phyloP scores from a whole-genome alignment of 352 stramenopile species.

The Phytopythium delawarense region DNA sequence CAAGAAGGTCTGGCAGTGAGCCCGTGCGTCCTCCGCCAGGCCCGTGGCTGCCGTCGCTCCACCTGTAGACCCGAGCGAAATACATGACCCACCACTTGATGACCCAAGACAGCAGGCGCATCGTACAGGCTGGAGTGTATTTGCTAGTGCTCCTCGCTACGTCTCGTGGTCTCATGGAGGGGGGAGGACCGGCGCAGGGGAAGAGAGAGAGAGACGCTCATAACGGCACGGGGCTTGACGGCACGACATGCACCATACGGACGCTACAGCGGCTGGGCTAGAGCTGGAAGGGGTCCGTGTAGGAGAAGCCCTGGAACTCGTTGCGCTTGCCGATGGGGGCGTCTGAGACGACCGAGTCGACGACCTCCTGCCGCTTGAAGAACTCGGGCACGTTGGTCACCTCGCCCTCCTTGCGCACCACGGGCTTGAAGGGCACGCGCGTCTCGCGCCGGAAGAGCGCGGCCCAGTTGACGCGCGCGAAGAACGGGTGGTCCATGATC shows the following conservation, averaged over 20 bases:
- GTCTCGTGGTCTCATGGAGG: neutral
- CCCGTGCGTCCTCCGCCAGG: too few relatives aligned
- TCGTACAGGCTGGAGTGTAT: neutral
- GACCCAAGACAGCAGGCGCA: neutral
- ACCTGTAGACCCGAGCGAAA: neutral
- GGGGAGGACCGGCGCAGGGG: too few relatives aligned
- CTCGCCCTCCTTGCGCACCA: conserved; percentile 67
- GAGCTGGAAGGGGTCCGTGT: conserved; percentile 67
- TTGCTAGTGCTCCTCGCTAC: neutral
- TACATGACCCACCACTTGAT: neutral
- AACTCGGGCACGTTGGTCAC: conserved; percentile 78
- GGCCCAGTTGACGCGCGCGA: conserved; percentile 71
- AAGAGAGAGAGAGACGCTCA: neutral
- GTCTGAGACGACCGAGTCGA: conserved; percentile 61
- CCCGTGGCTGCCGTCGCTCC: too few relatives aligned
- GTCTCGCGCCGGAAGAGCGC: conserved; percentile 75
- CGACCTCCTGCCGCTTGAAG: conserved; percentile 75
- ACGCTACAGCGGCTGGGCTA: conserved; percentile 3
- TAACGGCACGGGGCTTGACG: neutral
- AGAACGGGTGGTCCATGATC: conserved; percentile 86
- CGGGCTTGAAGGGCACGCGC: conserved; percentile 53
- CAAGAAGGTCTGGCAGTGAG: conserved; percentile 81
- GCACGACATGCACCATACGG: neutral
- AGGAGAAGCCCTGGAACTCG: conserved; percentile 77
- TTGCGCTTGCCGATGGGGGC: conserved; percentile 60